Percentiles rank a stretch among this genome's conserved stretches.
Conservation (phyloP, 139 green algal genomes). For the Pleodorina starrii region DNA sequence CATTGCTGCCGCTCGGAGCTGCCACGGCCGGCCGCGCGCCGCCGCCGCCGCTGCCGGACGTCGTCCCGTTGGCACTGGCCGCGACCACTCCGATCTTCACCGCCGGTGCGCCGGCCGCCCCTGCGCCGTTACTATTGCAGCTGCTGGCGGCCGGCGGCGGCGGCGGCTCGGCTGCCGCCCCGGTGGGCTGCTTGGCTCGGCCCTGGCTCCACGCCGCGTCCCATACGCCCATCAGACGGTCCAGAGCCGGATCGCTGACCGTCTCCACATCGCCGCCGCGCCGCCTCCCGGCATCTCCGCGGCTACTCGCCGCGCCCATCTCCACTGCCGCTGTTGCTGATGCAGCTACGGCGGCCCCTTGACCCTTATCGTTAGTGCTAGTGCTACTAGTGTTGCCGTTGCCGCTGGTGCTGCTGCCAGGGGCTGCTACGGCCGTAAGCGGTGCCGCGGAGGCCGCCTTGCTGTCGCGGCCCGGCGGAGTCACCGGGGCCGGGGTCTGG, state of each 20-base stretch:
- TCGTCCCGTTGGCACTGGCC: not conserved
- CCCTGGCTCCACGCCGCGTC: conserved; percentile 27
- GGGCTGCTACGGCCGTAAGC: not conserved
- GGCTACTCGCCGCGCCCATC: conserved; percentile 27
- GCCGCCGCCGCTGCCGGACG: not conserved
- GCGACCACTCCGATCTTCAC: no score
- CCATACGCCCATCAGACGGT: not conserved
- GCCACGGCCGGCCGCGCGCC: no score
- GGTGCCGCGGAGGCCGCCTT: not conserved
- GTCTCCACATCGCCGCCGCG: not conserved
- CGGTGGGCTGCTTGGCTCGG: not conserved
- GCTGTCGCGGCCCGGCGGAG: not conserved
- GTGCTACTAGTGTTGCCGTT: not conserved
- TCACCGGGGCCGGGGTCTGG: not conserved
- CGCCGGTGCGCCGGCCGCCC: no score
- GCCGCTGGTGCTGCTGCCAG: not conserved
- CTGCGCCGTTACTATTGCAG: not conserved
- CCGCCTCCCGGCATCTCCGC: not conserved
- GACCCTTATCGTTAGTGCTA: not conserved
- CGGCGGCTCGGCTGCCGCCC: not conserved
- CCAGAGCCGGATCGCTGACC: not conserved
- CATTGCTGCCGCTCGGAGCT: not conserved
- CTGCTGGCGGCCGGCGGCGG: no score
- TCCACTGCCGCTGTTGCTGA: not conserved
- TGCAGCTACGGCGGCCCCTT: no score